Base-by-base conservation (phyloP, 441 rosid genomes). In the Brassica hybrid region DNA sequence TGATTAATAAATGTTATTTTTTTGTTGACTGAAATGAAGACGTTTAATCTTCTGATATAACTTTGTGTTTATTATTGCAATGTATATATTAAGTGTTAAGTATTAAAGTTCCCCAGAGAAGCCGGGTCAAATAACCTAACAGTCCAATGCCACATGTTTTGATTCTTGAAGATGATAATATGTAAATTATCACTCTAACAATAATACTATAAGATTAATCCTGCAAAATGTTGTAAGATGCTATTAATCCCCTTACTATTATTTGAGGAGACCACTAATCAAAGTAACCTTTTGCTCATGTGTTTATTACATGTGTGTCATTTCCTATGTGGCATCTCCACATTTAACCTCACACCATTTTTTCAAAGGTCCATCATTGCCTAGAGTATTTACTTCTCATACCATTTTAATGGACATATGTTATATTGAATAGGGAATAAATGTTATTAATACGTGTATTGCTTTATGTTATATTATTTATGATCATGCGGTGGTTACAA, bases 71-170 rank as follows among this genome's bases (percentile, higher is more conserved):
- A 48, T 7, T 2, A 17, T 17, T 54, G 9, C 2, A 54, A 54
- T 16, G 59, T 54, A 54, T 54, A 50, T n/a, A 5, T 50, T 50
- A 50, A 50, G 21, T 43, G 12, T 16, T 54, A 54, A 54, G 48
- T 45, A 45, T 13, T n/a, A 13, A 48, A 16, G 59, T 54, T 54
- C 59, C 21, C 59, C 7, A 56, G 61, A 27, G 74, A 68, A 68
- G 61, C 75, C 67, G 71, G 74, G 78, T 79, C 78, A 79, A 68
- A 77, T 56, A 74, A 73, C 61, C 56, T 36, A 48, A 67, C 38
- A 78, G 70, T 78, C 74, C 81, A 73, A 67, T 36, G 63, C 54
- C 78, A 68, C 71, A 69, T 79, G 78, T 56, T 38, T 63, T 63
- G 78, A 62, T 69, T 73, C 78, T 25, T 43, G 66, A 61, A 68